Evolutionary conservation across 225 moss, liverwort and hornwort genomes (phyloP).

Genomic region (Climacium dendroides): DNA sequence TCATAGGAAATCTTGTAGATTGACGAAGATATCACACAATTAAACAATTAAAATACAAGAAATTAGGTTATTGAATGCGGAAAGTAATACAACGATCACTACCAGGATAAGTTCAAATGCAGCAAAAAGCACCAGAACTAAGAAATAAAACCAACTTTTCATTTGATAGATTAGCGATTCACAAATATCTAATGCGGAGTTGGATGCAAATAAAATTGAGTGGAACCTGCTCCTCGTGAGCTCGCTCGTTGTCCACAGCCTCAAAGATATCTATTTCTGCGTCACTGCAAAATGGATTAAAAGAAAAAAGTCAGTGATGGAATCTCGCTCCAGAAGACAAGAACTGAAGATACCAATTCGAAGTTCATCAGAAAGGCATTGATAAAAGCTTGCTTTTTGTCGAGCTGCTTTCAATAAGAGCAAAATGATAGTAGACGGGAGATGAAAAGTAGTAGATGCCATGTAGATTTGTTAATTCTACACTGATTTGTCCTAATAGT

Average conservation of each 20-base stretch:
- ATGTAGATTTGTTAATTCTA: background rate
- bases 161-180: background rate
- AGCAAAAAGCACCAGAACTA: background rate
- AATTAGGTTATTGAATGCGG: background rate
- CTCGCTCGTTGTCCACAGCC: constrained; percentile 67
- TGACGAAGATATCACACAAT: background rate
- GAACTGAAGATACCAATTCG: background rate
- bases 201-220: background rate
- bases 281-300: constrained; percentile 34
- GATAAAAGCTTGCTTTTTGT: background rate
- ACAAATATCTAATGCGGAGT: background rate
- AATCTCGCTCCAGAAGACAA: background rate
- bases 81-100: background rate
- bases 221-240: constrained; percentile 71
- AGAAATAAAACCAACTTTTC: background rate
- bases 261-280: constrained; percentile 94
- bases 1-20: background rate
- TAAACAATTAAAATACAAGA: background rate
- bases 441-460: background rate
- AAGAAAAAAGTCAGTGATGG: background rate
- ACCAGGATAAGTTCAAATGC: background rate
- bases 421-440: background rate
- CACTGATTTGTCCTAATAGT: background rate
- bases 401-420: background rate
- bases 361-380: background rate